A percentile compares a stretch with the other conserved stretches of the same genome.
These are phyloP conservation scores for Pestalotiopsis fici DNA, from an alignment of 2,329 filamentous ascomycete species.

Conservation along the genomic window DNA sequence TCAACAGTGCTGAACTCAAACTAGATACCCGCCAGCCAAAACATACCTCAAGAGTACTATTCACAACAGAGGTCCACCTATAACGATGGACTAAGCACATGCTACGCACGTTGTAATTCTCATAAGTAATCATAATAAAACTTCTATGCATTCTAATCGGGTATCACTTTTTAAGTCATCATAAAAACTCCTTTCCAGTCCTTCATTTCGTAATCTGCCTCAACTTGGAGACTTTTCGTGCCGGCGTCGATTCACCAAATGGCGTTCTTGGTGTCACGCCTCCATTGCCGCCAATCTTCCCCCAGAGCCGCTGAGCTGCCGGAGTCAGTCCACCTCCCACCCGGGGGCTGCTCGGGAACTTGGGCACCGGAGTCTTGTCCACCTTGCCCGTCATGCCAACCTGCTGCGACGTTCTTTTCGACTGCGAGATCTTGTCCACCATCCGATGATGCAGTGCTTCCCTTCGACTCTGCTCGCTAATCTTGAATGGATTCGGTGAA, in stretches of 20 bases:
- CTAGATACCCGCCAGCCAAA: too few relatives aligned
- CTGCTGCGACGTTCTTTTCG: conserved; percentile 64
- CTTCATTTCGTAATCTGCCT: conserved; percentile 32
- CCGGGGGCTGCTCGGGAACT: conserved; percentile 67
- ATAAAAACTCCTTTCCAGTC: not conserved
- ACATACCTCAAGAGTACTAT: too few relatives aligned
- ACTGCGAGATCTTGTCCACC: conserved; percentile 78
- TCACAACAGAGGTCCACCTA: too few relatives aligned
- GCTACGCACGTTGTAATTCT: too few relatives aligned
- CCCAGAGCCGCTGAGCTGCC: conserved; percentile 70
- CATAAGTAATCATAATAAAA: not conserved
- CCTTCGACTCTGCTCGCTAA: conserved; percentile 72
- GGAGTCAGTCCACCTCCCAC: conserved; percentile 66
- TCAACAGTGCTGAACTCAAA: too few relatives aligned
- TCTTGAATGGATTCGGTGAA: conserved; percentile 78
- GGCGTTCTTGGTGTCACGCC: conserved; percentile 36
- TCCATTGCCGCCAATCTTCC: conserved; percentile 53
- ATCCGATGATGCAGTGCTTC: conserved; percentile 84
- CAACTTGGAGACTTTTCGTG: conserved; percentile 33
- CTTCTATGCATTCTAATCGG: conserved; percentile 9
- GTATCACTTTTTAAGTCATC: conserved; percentile 18
- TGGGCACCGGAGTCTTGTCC: conserved; percentile 64
- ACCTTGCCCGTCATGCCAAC: conserved; percentile 61
- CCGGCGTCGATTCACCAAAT: conserved; percentile 42
- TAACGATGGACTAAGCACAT: not conserved